Percentiles rank a stretch among this genome's conserved stretches.
These are phyloP conservation scores for Globisporangium cystogenes DNA, from an alignment of 352 stramenopile species.

Conservation along the genomic window DNA sequence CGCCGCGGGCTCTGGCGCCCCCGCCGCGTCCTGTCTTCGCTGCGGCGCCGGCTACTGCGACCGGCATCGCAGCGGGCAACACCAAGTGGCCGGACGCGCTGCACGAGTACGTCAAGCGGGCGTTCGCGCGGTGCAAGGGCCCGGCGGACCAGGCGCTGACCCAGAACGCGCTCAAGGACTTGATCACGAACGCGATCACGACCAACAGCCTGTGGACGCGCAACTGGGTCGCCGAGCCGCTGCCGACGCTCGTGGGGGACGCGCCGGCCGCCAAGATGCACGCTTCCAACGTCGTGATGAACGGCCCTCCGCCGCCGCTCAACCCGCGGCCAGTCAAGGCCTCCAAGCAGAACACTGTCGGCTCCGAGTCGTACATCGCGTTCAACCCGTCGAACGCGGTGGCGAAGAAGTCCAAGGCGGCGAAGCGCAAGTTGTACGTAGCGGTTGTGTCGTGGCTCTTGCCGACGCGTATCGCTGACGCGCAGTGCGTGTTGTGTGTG, in stretches of 20 bases:
- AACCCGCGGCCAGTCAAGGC: slow-evolving; percentile 5
- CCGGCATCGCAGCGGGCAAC: slow-evolving; percentile 19
- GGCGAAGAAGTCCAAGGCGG: slow-evolving; percentile 41
- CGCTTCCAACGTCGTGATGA: slow-evolving; percentile 4
- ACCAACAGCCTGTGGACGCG: slow-evolving; percentile 80
- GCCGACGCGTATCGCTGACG: no score
- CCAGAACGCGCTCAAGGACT: slow-evolving; percentile 73
- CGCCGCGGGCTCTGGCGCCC: slow-evolving; percentile 11
- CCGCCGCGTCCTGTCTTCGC: slow-evolving; percentile 11
- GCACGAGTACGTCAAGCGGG: slow-evolving; percentile 84
- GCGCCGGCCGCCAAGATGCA: slow-evolving; percentile 16
- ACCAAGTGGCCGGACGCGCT: slow-evolving; percentile 81
- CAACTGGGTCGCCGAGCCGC: slow-evolving; percentile 72
- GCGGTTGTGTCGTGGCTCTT: neutral
- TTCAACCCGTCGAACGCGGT: slow-evolving; percentile 29
- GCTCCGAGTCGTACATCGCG: slow-evolving; percentile 32
- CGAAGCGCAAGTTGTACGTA: slow-evolving; percentile 56
- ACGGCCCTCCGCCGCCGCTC: slow-evolving; percentile 3
- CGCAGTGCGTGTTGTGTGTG: slow-evolving; percentile 1
- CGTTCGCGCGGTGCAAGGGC: slow-evolving; percentile 75
- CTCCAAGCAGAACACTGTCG: slow-evolving; percentile 7
- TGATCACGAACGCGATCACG: slow-evolving; percentile 83
- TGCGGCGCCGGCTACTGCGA: slow-evolving; percentile 8
- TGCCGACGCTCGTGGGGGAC: slow-evolving; percentile 67
- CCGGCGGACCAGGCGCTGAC: slow-evolving; percentile 70